Percentiles rank a stretch among this genome's conserved stretches.
Conservation (phyloP, 768 basidiomycete species). For the Tephrocybe sp. region DNA sequence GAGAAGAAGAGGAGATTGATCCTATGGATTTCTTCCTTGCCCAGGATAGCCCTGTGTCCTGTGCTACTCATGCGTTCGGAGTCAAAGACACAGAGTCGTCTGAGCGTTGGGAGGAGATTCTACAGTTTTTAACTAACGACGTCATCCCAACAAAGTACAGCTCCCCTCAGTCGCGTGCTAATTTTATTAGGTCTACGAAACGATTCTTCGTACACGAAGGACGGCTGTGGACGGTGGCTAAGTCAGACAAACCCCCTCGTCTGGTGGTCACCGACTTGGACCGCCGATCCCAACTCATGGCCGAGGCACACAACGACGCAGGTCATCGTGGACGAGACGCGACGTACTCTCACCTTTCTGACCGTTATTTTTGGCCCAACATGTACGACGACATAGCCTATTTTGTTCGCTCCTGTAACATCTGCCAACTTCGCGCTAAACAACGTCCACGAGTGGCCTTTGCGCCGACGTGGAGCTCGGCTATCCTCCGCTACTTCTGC, state of each 20-base stretch:
- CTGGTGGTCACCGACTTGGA: neutral
- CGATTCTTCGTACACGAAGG: no score
- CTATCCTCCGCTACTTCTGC: slow-evolving; percentile 16
- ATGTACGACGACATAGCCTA: slow-evolving; percentile 25
- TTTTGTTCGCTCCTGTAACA: slow-evolving; percentile 27
- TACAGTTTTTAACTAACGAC: no score
- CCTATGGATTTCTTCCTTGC: no score
- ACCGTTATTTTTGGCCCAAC: slow-evolving; percentile 33
- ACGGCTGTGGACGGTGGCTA: neutral
- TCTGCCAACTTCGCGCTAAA: slow-evolving; percentile 24
- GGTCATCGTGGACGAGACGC: slow-evolving; percentile 26
- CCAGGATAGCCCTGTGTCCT: no score
- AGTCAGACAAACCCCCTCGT: neutral
- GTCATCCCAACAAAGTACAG: no score
- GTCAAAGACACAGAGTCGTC: no score
- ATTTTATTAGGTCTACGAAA: no score
- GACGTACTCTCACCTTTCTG: slow-evolving; percentile 14
- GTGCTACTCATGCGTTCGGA: no score
- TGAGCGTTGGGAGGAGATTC: no score
- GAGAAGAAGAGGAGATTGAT: no score
- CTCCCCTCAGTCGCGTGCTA: no score
- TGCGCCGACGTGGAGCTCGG: neutral
- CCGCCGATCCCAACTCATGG: neutral
- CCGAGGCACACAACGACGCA: slow-evolving; percentile 18
- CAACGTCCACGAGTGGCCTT: neutral